Conservation (phyloP, 164 flowering plant genomes). For the Aristolochia contorta region DNA sequence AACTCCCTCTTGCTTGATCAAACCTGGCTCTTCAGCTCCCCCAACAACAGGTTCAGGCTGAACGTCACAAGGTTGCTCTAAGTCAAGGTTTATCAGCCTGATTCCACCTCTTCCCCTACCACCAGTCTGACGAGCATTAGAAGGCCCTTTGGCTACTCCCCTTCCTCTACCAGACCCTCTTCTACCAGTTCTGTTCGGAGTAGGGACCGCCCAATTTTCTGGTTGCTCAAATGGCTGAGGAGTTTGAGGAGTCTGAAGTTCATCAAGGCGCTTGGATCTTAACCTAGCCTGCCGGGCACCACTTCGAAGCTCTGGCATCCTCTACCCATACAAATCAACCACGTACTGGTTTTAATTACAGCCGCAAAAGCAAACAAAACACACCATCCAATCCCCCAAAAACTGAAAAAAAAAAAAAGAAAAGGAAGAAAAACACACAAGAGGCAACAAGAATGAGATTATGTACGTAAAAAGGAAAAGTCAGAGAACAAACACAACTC, state of each 20-base stretch:
- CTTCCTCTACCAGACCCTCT: conserved; percentile 82
- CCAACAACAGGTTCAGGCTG: conserved; percentile 49
- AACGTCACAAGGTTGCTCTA: conserved; percentile 57
- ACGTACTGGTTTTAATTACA: conserved; percentile 18
- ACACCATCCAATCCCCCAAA: neutral
- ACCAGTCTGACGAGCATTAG: conserved; percentile 46
- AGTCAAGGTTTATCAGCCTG: conserved; percentile 65
- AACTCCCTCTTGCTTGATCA: conserved; percentile 42
- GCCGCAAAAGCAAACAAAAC: conserved; percentile 6
- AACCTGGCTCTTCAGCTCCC: conserved; percentile 39
- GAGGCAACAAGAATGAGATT: neutral
- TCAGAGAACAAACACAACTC: no score
- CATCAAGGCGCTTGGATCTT: conserved; percentile 79
- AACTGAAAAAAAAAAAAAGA: conserved; percentile 4
- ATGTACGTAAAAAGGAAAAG: neutral
- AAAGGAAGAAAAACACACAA: neutral
- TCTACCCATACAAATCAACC: conserved; percentile 80
- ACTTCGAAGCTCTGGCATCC: conserved; percentile 92
- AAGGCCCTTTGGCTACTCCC: conserved; percentile 55
- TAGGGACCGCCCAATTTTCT: conserved; percentile 45
- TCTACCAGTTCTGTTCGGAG: conserved; percentile 57
- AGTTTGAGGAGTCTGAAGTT: conserved; percentile 50
- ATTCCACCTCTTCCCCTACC: conserved; percentile 72
- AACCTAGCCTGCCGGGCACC: conserved; percentile 57
- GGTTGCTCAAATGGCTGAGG: conserved; percentile 46